Base-by-base conservation (phyloP, 441 rosid species). In the Jatropha podagrica region DNA sequence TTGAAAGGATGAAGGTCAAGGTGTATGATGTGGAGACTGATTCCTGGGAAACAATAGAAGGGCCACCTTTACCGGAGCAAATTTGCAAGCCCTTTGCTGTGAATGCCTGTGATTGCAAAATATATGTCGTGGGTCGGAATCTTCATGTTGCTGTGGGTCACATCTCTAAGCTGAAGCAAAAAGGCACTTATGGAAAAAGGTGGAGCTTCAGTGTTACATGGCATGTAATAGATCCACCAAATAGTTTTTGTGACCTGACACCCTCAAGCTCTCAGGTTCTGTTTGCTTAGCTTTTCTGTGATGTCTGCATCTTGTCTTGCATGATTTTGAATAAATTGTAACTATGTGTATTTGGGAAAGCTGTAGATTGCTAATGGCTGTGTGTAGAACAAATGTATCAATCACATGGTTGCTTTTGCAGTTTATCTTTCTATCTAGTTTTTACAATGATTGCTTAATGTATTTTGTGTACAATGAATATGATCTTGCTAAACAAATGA, bases 1-100 rank as follows among this genome's bases (percentile, higher is more conserved):
- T 85, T 2, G 96, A 92, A 84, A 88, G 97, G 73, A 94, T 94
- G 98, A 94, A 94, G 77, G 90, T 94, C 72, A 94, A 94, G 84
- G 95, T 94, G 79, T 94, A 92, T 77, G 86, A 90, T 52, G 54
- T 79, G 14, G 85, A 83, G 63, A 52, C 61, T 5, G 98, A 92
- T 82, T 85, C 92, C 4, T 94, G 97, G 98, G 92, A 94, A 77
- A 71, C 89, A 12, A 84, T 91, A 18, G 85, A 78, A 3, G 98
- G 97, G 27, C 93, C 92, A 41, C 88, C 95, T 37, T 86, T 91
- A 77, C 98, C 98, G 0, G 95, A 89, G 72, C 88, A 87, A 86
- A 92, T 94, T 63, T 90, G 93, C 85, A 91, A 90, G 76, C 98
- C 98, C 42, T 94, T 94, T 74, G 90, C 92, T 40, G 97, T 91